These are phyloP conservation scores for Verticillium isaacii DNA, from an alignment of 2,329 filamentous ascomycete species.

Conservation along the genomic window DNA sequence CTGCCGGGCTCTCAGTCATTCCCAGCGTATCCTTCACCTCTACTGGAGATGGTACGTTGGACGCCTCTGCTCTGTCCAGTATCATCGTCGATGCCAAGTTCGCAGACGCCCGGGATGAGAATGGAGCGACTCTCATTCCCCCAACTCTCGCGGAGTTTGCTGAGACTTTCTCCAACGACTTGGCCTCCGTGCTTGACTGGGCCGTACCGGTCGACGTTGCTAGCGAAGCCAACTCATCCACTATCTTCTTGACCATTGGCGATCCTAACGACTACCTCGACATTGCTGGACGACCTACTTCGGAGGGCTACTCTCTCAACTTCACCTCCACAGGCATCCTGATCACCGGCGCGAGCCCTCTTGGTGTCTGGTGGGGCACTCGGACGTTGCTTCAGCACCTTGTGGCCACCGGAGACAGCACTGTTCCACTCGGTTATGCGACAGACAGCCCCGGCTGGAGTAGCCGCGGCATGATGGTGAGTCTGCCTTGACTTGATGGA, in stretches of 20 bases:
- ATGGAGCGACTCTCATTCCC: conserved; percentile 46
- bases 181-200: conserved; percentile 21
- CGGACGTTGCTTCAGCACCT: conserved; percentile 37
- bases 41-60: conserved; percentile 17
- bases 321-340: conserved; percentile 24
- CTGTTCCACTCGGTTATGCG: conserved; percentile 20
- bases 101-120: conserved; percentile 32
- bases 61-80: conserved; percentile 19
- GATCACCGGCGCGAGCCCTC: conserved; percentile 35
- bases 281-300: conserved; percentile 37
- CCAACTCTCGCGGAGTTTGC: conserved; percentile 44
- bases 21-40: conserved; percentile 28
- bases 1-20: conserved; percentile 17
- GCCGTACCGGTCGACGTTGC: conserved; percentile 22
- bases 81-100: conserved; percentile 41
- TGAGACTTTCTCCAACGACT: conserved; percentile 34
- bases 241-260: conserved; percentile 42
- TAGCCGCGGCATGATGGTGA: conserved; percentile 37
- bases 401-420: conserved; percentile 22
- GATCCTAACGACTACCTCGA: conserved; percentile 34
- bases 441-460: conserved; percentile 36
- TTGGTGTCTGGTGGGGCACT: conserved; percentile 43
- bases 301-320: conserved; percentile 45
- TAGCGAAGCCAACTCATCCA: conserved; percentile 15
- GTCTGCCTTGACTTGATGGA: background rate